Evolutionary conservation across 2,329 filamentous ascomycete species (phyloP).

Genomic region (Lachnellula arida): DNA sequence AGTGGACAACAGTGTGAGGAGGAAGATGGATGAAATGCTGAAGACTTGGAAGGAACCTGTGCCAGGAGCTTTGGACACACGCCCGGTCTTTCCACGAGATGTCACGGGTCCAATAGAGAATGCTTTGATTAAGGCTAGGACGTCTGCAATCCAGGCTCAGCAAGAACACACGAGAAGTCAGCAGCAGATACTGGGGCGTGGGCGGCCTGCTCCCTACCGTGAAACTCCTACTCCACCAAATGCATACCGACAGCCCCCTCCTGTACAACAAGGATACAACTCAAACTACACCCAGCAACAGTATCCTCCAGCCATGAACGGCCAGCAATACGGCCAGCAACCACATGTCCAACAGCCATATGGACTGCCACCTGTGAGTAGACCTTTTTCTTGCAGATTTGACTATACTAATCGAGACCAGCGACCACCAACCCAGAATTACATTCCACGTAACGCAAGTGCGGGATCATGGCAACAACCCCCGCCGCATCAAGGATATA

Average conservation of each 20-base stretch:
- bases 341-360: slow-evolving; percentile 22
- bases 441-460: slow-evolving; percentile 26
- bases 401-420: slow-evolving; percentile 11
- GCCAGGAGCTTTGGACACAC: slow-evolving; percentile 85
- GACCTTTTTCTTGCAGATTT: neutral
- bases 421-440: slow-evolving; percentile 25
- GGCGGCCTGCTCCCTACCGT: slow-evolving; percentile 57
- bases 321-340: slow-evolving; percentile 19
- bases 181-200: slow-evolving; percentile 49
- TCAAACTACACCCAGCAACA: slow-evolving; percentile 32
- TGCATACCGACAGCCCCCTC: slow-evolving; percentile 36
- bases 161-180: slow-evolving; percentile 52
- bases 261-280: slow-evolving; percentile 26
- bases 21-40: slow-evolving; percentile 94
- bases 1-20: slow-evolving; percentile 75
- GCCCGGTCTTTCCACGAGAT: slow-evolving; percentile 85
- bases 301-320: slow-evolving; percentile 24
- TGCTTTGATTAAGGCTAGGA: slow-evolving; percentile 76
- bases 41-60: slow-evolving; percentile 98
- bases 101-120: slow-evolving; percentile 90
- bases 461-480: slow-evolving; percentile 30
- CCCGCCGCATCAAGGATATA: slow-evolving; percentile 28
- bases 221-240: slow-evolving; percentile 71
- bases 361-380: slow-evolving; percentile 27
- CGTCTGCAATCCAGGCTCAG: slow-evolving; percentile 55